These are phyloP conservation scores for Nepenthes mirabilis DNA, from an alignment of 148 eudicot species.

Conservation along the genomic window DNA sequence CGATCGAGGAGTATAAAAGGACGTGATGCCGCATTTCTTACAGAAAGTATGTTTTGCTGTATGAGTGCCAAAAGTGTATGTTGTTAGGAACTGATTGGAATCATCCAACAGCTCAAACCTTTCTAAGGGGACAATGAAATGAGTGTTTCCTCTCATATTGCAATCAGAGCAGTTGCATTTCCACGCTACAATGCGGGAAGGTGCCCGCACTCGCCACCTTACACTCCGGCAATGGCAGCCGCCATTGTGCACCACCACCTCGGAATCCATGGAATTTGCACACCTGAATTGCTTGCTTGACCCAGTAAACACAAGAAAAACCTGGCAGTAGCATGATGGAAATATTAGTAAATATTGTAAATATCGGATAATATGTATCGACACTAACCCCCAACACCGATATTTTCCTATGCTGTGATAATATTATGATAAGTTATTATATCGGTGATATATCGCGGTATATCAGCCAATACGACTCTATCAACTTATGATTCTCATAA, in stretches of 20 bases:
- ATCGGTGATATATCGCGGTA: too few species aligned
- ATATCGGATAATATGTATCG: too few species aligned
- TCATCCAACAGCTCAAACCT: conserved; percentile 49
- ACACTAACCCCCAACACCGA: too few species aligned
- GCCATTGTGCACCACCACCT: conserved; percentile 45
- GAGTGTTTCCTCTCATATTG: conserved; percentile 74
- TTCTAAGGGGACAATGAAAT: conserved; percentile 51
- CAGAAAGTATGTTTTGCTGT: conserved; percentile 87
- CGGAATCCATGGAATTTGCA: conserved; percentile 2
- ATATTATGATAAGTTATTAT: too few species aligned
- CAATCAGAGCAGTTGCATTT: conserved; percentile 75
- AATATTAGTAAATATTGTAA: too few species aligned
- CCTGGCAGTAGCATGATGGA: too few species aligned
- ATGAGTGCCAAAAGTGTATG: conserved; percentile 75
- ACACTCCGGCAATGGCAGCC: conserved; percentile 80
- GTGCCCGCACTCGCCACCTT: conserved; percentile 51
- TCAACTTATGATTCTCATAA: too few species aligned
- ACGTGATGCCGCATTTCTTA: conserved; percentile 74
- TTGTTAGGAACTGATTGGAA: conserved; percentile 44
- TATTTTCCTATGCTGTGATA: too few species aligned
- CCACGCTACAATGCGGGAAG: conserved; percentile 51
- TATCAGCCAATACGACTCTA: too few species aligned
- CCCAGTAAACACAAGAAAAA: too few species aligned
- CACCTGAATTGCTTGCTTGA: too few species aligned
- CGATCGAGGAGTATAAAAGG: conserved; percentile 68